Conservation (phyloP, 2,329 filamentous ascomycete species). For the Phyllachora maydis region DNA sequence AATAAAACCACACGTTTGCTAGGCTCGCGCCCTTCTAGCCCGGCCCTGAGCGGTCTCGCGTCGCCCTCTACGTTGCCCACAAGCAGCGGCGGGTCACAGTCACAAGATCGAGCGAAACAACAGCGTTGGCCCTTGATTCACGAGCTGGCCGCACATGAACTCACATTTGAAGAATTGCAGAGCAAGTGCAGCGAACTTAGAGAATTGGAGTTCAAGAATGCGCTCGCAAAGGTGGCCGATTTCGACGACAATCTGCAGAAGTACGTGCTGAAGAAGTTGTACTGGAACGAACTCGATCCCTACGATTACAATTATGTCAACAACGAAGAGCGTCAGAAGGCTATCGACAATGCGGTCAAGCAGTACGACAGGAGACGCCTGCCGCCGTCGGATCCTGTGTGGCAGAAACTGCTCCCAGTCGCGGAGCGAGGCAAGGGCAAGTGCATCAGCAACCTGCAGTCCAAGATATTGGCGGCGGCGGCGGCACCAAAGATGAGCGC, state of each 20-base stretch:
- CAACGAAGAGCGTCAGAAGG: constrained; percentile 32
- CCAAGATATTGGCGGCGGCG: constrained; percentile 29
- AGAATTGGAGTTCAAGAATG: constrained; percentile 30
- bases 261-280: constrained; percentile 33
- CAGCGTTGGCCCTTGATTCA: constrained; percentile 30
- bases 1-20: too few relatives aligned
- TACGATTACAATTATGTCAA: constrained; percentile 37
- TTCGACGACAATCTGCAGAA: constrained; percentile 23
- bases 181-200: too few relatives aligned
- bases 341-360: constrained; percentile 38
- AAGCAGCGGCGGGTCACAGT: constrained; percentile 22
- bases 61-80: constrained; percentile 20
- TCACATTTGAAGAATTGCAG: constrained; percentile 21
- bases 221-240: constrained; percentile 37
- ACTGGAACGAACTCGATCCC: constrained; percentile 43
- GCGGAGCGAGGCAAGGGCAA: constrained; percentile 38
- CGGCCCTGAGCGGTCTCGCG: constrained; percentile 28
- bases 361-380: constrained; percentile 38
- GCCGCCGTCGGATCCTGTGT: constrained; percentile 31
- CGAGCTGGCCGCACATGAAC: constrained; percentile 33
- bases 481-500: constrained; percentile 26
- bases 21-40: constrained; percentile 32
- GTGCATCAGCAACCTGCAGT: constrained; percentile 39
- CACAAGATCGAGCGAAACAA: constrained; percentile 26
- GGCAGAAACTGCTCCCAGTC: constrained; percentile 37